Evolutionary conservation across 2,329 filamentous ascomycete genomes (phyloP), one percentile per base, ranked within the genome.

Genomic region (Podosphaera xanthii): DNA sequence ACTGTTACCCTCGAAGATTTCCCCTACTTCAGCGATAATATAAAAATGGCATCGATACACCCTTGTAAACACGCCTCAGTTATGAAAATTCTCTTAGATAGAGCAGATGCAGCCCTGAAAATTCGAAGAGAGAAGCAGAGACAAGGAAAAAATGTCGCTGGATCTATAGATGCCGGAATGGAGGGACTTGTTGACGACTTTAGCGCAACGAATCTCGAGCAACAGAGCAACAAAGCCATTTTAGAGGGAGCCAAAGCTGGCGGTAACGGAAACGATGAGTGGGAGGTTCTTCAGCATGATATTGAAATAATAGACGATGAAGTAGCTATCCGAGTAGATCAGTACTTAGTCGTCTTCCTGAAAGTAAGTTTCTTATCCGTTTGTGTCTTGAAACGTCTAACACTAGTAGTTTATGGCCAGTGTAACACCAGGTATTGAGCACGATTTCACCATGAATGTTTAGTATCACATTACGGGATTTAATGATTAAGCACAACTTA

Each of bases 1-100:
- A 98, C 92, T 0, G 92, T 98, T 61, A 98, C 92, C 1, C 82
- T 97, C 61, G 92, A 98, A 70, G 89, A 96, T 72, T 98, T 98
- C 69, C 89, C 88, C 54, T 96, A 94, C 75, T 92, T 94, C 70
- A 86, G 87, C 64, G 84, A 87, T 68, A 84, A 83, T 66, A 82
- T 96, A 69, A 95, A 96, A 76, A 98, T 96, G 80, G 92, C 91
- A 40, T 92, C 86, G 38, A 87, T 98, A 12, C 92, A 98, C 69
- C 92, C 92, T 2, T 98, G 92, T 79, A 94, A 92, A 70, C 92
- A 98, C 70, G 92, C 92, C 8, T 86, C 86, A 35, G 92, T 98
- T 65, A 98, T 98, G 92, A 98, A 97, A 74, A 87, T 87, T 31
- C 80, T 98, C 3, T 83, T 98, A 46, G 92, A 97, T 71, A 87